Evolutionary conservation across 257 asterid genomes (phyloP).

Genomic region (Asclepias syriaca): DNA sequence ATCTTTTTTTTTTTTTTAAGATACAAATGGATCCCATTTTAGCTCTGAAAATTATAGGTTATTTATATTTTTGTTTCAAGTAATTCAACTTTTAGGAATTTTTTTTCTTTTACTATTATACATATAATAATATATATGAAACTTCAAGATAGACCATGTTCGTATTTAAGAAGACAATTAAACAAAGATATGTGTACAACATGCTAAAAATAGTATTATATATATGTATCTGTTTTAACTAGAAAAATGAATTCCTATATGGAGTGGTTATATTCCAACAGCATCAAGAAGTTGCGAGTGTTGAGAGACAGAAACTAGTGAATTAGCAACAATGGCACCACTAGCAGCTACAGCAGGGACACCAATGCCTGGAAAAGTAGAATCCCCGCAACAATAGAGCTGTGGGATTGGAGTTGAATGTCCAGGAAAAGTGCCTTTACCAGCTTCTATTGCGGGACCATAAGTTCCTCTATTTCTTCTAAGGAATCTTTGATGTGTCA

Average conservation of each 20-base stretch:
- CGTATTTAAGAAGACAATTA: background rate
- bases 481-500: conserved; percentile 81
- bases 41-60: too few species aligned
- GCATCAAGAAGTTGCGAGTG: conserved; percentile 92
- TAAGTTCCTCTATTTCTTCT: conserved; percentile 79
- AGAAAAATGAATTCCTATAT: too few species aligned
- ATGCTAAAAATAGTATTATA: background rate
- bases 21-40: too few species aligned
- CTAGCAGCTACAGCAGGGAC: conserved; percentile 99
- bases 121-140: too few species aligned
- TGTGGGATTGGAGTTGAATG: conserved; percentile 69
- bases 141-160: too few species aligned
- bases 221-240: too few species aligned
- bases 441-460: conserved; percentile 93
- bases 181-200: background rate
- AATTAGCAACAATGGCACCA: conserved; percentile 94
- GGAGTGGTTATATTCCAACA: conserved; percentile 46
- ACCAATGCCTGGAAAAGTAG: conserved; percentile 97
- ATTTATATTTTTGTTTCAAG: too few species aligned
- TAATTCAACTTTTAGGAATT: too few species aligned
- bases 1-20: too few species aligned
- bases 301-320: conserved; percentile 82
- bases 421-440: conserved; percentile 72
- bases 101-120: too few species aligned
- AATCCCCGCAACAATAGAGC: conserved; percentile 88